Conservation (phyloP, 2,329 filamentous ascomycete species). For the Ilyonectria destructans region DNA sequence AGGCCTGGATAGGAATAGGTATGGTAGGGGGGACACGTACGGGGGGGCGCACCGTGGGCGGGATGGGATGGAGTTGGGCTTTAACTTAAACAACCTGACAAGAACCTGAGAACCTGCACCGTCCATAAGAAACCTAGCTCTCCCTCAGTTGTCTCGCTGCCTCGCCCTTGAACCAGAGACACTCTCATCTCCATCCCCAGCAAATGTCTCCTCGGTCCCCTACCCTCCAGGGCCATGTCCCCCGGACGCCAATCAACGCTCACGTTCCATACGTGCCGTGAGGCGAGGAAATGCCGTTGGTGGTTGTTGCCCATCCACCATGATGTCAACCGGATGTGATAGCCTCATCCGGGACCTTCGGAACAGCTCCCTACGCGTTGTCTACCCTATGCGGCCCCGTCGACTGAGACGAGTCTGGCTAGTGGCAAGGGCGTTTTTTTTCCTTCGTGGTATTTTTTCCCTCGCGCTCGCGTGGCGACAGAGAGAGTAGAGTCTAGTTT, state of each 20-base stretch:
- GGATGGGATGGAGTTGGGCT: conserved; percentile 23
- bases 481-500: conserved; percentile 5
- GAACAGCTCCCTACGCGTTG: conserved; percentile 39
- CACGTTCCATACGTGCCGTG: not conserved
- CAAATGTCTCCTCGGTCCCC: conserved; percentile 31
- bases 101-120: not conserved
- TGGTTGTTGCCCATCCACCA: conserved; percentile 14
- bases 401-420: not conserved
- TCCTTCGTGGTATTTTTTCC: not conserved
- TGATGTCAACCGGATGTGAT: conserved; percentile 37
- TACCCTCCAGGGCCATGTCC: not conserved
- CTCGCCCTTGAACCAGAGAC: conserved; percentile 22
- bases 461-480: not conserved
- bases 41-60: not conserved
- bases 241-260: conserved; percentile 15
- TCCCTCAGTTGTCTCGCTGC: not conserved
- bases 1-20: conserved; percentile 10
- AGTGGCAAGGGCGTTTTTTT: conserved; percentile 14
- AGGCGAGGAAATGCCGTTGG: not conserved
- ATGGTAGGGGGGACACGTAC: conserved; percentile 4
- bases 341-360: conserved; percentile 36
- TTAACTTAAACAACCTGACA: conserved; percentile 19
- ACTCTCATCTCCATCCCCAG: conserved; percentile 35
- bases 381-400: conserved; percentile 24
- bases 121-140: conserved; percentile 10